Base-by-base conservation (phyloP, 805 yeast species). In the Cephaloascus albidus region DNA sequence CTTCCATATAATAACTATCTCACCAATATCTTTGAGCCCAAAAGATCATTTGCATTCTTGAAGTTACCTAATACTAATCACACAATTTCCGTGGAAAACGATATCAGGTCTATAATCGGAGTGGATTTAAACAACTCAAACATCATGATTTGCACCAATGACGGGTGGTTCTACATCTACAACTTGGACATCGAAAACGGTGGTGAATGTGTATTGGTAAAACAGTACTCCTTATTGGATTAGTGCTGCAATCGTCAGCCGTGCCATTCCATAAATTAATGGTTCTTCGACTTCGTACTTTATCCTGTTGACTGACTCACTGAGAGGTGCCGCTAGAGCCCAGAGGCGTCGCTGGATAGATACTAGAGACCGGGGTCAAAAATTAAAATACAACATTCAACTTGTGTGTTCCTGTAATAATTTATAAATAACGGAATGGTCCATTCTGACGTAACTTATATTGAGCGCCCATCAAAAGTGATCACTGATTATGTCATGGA, bases 101-200 rank as follows among this genome's bases (percentile, higher is more conserved):
- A 23, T 12, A 31, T 31, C 10, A 16, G 14, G 16, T 8, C 8
- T 8, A n/a, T 31, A 8, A 31, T 31, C 6, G 33, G 33, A 8
- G 6, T 31, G 6, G 33, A 31, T 16, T 14, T 16, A 14, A 31
- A 8, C 18, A 31, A 31, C 16, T 10, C 10, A 8, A 31, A n/a
- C 15, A 16, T 31, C 8, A 31, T 31, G 33, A 31, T 31, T 16
- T 14, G 33, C 4, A 67, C 72, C 1, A 61, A 68, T 0, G 72
- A 66, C 39, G 72, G 72, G 1, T 48, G 54, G 37, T 63, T 58
- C 38, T 67, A 64, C 40, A 60, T 63, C 1, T 67, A 67, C 42
- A 71, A 70, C 1, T 50, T 67, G 36, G 71, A 66, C 40, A 66
- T 70, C 0, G 72, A 63, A 43, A 46, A 72, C 39, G 72, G 72